Conservation (phyloP, 2,329 filamentous ascomycete species). For the Helotiales sp. region DNA sequence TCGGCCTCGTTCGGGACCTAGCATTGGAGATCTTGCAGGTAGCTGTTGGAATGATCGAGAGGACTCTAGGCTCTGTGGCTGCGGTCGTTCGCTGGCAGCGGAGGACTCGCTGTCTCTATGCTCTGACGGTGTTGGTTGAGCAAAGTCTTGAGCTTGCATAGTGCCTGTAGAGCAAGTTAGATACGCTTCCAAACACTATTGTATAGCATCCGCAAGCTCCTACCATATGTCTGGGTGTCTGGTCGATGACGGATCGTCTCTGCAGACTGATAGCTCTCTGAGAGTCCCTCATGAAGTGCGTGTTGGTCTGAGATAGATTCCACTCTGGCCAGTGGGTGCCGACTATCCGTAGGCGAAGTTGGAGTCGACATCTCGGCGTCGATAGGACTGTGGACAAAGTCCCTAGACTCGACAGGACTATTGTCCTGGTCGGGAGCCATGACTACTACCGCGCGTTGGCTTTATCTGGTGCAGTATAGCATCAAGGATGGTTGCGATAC, state of each 20-base stretch:
- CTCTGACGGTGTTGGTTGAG: slow-evolving; percentile 20
- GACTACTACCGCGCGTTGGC: neutral
- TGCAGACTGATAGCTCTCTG: slow-evolving; percentile 58
- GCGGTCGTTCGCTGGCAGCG: slow-evolving; percentile 27
- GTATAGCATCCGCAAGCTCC: slow-evolving; percentile 19
- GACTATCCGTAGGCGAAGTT: slow-evolving; percentile 52
- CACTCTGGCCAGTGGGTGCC: slow-evolving; percentile 38
- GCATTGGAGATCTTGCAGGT: slow-evolving; percentile 32
- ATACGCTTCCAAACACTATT: neutral
- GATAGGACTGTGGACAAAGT: slow-evolving; percentile 19
- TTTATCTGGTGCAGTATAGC: neutral
- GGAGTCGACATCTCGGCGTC: slow-evolving; percentile 29
- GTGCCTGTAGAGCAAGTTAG: slow-evolving; percentile 25
- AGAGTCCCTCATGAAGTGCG: slow-evolving; percentile 44
- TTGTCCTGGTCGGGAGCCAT: slow-evolving; percentile 26
- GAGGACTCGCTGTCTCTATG: slow-evolving; percentile 32
- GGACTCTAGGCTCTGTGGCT: slow-evolving; percentile 31
- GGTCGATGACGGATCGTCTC: slow-evolving; percentile 60
- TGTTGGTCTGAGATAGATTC: slow-evolving; percentile 27
- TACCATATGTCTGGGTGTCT: slow-evolving; percentile 55
- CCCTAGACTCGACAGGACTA: slow-evolving; percentile 13
- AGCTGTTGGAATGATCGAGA: slow-evolving; percentile 30
- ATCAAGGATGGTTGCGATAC: neutral
- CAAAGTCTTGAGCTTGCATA: slow-evolving; percentile 19
- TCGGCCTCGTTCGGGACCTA: slow-evolving; percentile 35